Evolutionary conservation across 441 rosid genomes (phyloP).

Genomic region (Populus hybrid): DNA sequence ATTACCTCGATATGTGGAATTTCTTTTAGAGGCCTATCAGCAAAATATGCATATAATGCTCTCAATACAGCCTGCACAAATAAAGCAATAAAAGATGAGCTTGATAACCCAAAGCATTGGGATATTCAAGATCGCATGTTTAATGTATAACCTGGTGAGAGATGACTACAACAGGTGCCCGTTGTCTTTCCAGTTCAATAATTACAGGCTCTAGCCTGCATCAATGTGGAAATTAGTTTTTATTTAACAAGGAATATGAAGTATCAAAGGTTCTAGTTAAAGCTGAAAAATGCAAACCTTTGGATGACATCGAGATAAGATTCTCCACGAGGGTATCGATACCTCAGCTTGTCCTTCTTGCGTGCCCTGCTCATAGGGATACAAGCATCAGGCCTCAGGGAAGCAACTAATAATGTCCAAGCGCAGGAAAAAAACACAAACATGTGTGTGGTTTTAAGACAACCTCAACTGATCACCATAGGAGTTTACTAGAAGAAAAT

Average conservation of each 20-base stretch:
- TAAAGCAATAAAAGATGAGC: not conserved
- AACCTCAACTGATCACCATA: not conserved
- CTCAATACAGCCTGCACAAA: slow-evolving; percentile 84
- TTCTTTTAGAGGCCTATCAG: slow-evolving; percentile 96
- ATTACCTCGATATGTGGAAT: slow-evolving; percentile 97
- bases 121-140: slow-evolving; percentile 16
- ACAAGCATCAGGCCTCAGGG: not conserved
- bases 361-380: slow-evolving; percentile 56
- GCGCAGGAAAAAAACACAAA: not conserved
- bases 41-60: slow-evolving; percentile 95
- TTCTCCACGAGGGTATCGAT: slow-evolving; percentile 98
- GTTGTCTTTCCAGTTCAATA: slow-evolving; percentile 93
- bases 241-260: slow-evolving; percentile 8
- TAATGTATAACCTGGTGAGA: slow-evolving; percentile 83
- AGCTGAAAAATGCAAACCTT: slow-evolving; percentile 48
- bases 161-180: slow-evolving; percentile 96
- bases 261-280: not conserved
- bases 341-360: slow-evolving; percentile 89
- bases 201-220: slow-evolving; percentile 97
- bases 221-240: slow-evolving; percentile 15
- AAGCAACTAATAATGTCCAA: not conserved
- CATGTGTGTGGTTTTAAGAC: not conserved
- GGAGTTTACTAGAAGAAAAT: not conserved
- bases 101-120: not conserved
- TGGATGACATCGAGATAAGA: slow-evolving; percentile 99